Percentiles rank a stretch among this genome's conserved stretches.
phyloP scores from a whole-genome alignment of 768 basidiomycete species.

The Suillus bovinus region DNA sequence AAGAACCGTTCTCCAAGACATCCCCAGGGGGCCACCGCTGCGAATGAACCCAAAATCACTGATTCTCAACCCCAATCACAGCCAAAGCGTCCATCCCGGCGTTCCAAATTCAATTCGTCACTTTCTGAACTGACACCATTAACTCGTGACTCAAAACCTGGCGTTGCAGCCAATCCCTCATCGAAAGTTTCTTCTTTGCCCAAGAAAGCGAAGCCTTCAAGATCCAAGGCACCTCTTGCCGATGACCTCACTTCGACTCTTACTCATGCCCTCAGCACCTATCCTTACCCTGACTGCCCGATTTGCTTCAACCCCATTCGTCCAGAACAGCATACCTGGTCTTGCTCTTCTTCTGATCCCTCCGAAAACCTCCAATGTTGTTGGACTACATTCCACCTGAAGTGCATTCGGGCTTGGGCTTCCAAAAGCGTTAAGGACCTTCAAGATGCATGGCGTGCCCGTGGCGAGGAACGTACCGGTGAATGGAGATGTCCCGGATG shows the following conservation, averaged over 20 bases:
- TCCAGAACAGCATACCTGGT: conserved; percentile 84
- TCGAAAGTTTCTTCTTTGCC: conserved; percentile 6
- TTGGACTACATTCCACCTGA: conserved; percentile 89
- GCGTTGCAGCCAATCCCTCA: conserved; percentile 3
- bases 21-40: background rate
- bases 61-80: background rate
- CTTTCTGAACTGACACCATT: conserved; percentile 27
- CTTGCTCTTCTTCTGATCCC: conserved; percentile 63
- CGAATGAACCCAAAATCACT: too few species aligned
- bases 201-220: conserved; percentile 13
- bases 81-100: conserved; percentile 27
- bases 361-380: conserved; percentile 57
- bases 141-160: background rate
- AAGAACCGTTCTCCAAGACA: background rate
- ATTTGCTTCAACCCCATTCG: conserved; percentile 84
- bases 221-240: conserved; percentile 20
- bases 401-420: conserved; percentile 90
- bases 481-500: conserved; percentile 97
- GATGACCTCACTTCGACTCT: conserved; percentile 79
- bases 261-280: conserved; percentile 60
- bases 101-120: conserved; percentile 36
- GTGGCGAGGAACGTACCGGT: conserved; percentile 66
- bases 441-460: conserved; percentile 68
- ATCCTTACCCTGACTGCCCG: conserved; percentile 76
- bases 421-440: conserved; percentile 74